Base-by-base conservation (phyloP, 2,329 filamentous ascomycete genomes). In the Chaetoscypha palmicola region DNA sequence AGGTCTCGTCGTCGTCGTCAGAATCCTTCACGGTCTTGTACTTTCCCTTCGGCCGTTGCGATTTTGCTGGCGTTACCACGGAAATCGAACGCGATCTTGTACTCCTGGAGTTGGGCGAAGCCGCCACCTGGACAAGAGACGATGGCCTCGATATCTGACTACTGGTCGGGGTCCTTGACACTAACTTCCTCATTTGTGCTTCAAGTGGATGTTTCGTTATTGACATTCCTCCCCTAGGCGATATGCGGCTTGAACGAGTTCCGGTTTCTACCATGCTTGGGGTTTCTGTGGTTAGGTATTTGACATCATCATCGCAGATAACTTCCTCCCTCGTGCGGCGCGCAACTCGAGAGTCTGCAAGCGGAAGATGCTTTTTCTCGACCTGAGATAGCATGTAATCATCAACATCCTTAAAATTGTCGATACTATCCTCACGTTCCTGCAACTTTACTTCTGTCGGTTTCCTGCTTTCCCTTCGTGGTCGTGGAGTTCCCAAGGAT, bases 1-100 rank as follows among this genome's bases (percentile, higher is more conserved):
- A 19, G 3, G 46, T 33, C 4, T n/a, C n/a, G n/a, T 58, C 55
- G 9, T 63, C 60, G 22, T 59, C 59, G 22, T 62, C 60, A 7
- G 60, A 62, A 47, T 63, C 59, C 39, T 54, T 44, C 30, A 63
- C n/a, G n/a, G n/a, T n/a, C n/a, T n/a, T n/a, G n/a, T n/a, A n/a
- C n/a, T n/a, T n/a, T n/a, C n/a, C n/a, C n/a, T n/a, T n/a, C n/a
- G n/a, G n/a, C n/a, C n/a, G n/a, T n/a, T n/a, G 42, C 16, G 12
- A 32, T 36, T 48, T 55, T 23, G 43, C 35, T 8, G 56, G 49
- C 10, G 52, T 48, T 31, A 41, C 42, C 3, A 35, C 38, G 24
- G 36, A 28, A 16, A 38, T 44, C 5, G 14, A 14, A 16, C 46
- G 41, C 14, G 42, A 39, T 22, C 50, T 46, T 10, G 33, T n/a